Conservation (phyloP, 257 asterid species). For the Asclepias syriaca region DNA sequence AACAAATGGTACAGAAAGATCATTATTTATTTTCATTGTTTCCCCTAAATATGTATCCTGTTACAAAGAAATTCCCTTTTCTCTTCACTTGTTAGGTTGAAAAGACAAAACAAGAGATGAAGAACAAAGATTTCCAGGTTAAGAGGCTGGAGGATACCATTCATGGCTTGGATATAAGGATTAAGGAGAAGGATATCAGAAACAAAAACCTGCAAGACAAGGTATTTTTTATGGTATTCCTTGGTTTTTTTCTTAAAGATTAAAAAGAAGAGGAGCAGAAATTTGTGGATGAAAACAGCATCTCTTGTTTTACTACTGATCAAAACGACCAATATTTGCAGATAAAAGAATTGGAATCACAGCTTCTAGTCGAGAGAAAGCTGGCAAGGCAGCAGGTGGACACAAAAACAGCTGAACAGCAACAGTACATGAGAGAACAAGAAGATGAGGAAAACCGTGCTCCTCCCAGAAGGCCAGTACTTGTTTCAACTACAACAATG, state of each 20-base stretch:
- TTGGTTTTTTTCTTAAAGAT: not conserved
- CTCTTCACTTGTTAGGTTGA: constrained; percentile 48
- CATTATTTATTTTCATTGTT: not conserved
- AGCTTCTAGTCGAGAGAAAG: constrained; percentile 79
- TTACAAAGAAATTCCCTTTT: not conserved
- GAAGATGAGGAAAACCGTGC: constrained; percentile 47
- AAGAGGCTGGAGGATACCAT: constrained; percentile 83
- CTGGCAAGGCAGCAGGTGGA: constrained; percentile 85
- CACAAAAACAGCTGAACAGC: constrained; percentile 68
- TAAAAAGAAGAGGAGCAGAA: too few species aligned
- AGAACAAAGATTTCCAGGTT: constrained; percentile 63
- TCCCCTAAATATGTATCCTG: not conserved
- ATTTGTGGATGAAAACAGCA: too few species aligned
- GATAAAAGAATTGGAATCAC: constrained; percentile 95
- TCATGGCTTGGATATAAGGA: constrained; percentile 69
- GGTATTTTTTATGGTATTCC: constrained; percentile 35
- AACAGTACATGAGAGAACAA: constrained; percentile 35
- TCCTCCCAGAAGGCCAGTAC: constrained; percentile 49
- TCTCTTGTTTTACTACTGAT: not conserved
- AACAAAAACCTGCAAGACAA: constrained; percentile 83
- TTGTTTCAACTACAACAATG: constrained; percentile 44
- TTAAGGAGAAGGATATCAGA: constrained; percentile 73
- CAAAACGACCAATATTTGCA: constrained; percentile 18
- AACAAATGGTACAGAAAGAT: constrained; percentile 60
- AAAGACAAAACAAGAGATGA: constrained; percentile 73